These are phyloP conservation scores for Chrysanthemum lavandulifolium DNA, from an alignment of 129 eudicot species.

Conservation along the genomic window DNA sequence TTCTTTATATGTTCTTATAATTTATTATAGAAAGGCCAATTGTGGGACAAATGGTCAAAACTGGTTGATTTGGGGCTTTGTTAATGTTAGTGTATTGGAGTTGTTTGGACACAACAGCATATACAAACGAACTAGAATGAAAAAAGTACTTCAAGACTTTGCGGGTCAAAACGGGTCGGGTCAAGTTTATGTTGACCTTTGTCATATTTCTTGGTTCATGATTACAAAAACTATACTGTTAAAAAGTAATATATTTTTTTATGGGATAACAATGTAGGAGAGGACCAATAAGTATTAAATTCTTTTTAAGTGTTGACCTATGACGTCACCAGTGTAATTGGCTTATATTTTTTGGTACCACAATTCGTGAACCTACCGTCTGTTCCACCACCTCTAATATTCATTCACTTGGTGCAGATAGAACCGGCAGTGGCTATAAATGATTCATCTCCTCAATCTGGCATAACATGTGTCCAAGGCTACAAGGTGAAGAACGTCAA, in stretches of 20 bases:
- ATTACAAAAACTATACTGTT: not conserved
- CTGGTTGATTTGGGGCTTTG: too few species aligned
- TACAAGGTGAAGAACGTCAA: conserved; percentile 35
- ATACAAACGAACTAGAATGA: not conserved
- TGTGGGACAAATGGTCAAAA: too few species aligned
- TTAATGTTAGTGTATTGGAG: too few species aligned
- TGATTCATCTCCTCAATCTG: not conserved
- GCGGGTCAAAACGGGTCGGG: not conserved
- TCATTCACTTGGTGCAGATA: not conserved
- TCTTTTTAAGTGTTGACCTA: too few species aligned
- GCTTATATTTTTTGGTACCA: too few species aligned
- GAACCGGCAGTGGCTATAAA: not conserved
- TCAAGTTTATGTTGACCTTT: not conserved
- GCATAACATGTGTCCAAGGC: conserved; percentile 12
- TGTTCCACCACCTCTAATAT: too few species aligned
- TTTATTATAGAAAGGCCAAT: not conserved
- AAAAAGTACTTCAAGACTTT: not conserved
- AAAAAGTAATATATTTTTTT: too few species aligned
- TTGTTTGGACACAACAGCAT: too few species aligned
- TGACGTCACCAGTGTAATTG: too few species aligned
- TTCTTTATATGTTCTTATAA: not conserved
- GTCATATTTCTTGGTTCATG: not conserved
- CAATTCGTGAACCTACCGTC: not conserved
- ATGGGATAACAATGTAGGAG: too few species aligned
- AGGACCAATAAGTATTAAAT: too few species aligned